Base-by-base conservation (phyloP, 805 yeast genomes). In the Ogataea methylovora region DNA sequence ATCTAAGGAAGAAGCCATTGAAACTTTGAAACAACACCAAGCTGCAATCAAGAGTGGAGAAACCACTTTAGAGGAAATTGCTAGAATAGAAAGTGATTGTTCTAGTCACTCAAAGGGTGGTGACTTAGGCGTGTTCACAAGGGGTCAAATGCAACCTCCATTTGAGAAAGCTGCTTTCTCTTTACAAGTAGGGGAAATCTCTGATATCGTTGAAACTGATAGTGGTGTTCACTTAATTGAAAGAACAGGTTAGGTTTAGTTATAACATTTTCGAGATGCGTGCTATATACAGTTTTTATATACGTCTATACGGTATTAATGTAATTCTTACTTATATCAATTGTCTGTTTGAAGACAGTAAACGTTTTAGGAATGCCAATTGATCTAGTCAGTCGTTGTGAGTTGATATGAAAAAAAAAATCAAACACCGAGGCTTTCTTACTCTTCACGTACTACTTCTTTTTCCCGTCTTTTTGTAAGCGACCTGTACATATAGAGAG, bases 61-160 rank as follows among this genome's bases (percentile, higher is more conserved):
- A 33, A 62, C 69, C 11, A 67, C 77, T 8, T 70, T 92, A 29
- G 73, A 73, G 22, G 81, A 83, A 29, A 60, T 92, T 39, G 97
- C 97, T 0, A 54, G 65, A 24, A 76, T 86, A 2, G 92, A 85
- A 54, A 80, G 94, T 42, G 98, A 90, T 54, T 87, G 97, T 58
- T 73, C 84, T 13, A 81, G 94, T 9, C 94, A 83, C 49, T 65
- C 81, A 30, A 78, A 84, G 50, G 86, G 87, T 15, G 98, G 98
- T 30, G 98, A 92, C 56, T 67, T 92, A 48, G 97, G 98, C 0
- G 76, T 63, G 51, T 92, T 92, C 52, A 85, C 83, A 17, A 76
- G 70, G 40, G 96, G 96, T 26, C 87, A 81, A 48, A 92, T 92
- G 98, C 97, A 92, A 58, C 95, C 95, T 24, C 63, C 81, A 38